Evolutionary conservation across 164 flowering plant genomes (phyloP), one percentile per base, ranked within the genome.

Genomic region (Akebia trifoliata): DNA sequence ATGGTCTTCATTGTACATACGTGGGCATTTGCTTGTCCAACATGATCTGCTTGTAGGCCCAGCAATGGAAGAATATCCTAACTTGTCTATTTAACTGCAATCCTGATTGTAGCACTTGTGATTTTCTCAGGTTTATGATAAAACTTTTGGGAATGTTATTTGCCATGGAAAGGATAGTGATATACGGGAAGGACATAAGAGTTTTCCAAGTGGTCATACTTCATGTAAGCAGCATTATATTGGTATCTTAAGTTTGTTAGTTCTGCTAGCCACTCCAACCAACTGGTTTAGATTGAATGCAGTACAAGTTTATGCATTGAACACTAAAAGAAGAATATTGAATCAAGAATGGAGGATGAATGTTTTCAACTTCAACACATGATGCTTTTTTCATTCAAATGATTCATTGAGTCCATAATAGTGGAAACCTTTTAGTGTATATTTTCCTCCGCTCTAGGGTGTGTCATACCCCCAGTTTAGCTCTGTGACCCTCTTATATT

Each of bases 131-230:
- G 14, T 4, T 0, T 86, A 78, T 70, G 87, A 89, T 72, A 21
- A n/a, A n/a, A n/a, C 22, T 20, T 67, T 37, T 65, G 87, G 95
- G 37, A 44, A 76, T 61, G 97, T 85, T 0, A 48, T 80, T 11
- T 90, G 97, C 43, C 81, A 82, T 75, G 97, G 97, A 10, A 34
- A 68, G n/a, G 65, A 30, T 0, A 76, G 78, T 43, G 87, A 49
- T 14, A 77, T 90, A 31, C 83, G 61, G 70, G 97, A 87, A 78
- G 95, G 95, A 26, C 84, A 90, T 32, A 90, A 85, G 69, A 90
- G 97, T 60, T 90, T 90, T 48, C 90, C 94, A 17, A 89, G 96
- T 60, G 96, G 94, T 15, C 96, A 89, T 68, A 59, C 87, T 54
- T 82, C 96, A 50, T 76, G 96, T 88, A 80, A 85, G 83, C 28